These are phyloP conservation scores for Magnusiomyces magnusii DNA, from an alignment of 1,139 yeast genomes.

Conservation along the genomic window DNA sequence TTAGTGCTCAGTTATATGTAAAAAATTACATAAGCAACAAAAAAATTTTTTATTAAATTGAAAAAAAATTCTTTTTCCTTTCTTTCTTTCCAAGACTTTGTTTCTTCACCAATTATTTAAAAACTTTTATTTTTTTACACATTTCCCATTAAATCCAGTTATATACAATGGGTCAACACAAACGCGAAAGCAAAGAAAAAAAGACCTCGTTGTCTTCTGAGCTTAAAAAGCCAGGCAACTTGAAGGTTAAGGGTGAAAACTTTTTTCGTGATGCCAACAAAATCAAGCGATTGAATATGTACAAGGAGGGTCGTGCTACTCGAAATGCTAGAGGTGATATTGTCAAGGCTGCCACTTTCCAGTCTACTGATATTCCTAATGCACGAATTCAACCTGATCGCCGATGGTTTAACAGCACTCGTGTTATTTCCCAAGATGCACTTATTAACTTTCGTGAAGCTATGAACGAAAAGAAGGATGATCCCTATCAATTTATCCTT, in stretches of 20 bases:
- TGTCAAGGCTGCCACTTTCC: slow-evolving; percentile 79
- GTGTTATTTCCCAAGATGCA: slow-evolving; percentile 97
- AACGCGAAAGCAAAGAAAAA: slow-evolving; percentile 67
- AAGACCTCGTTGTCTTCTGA: slow-evolving; percentile 48
- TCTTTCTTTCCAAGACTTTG: slow-evolving; percentile 5
- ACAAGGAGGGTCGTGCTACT: slow-evolving; percentile 81
- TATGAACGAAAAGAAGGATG: slow-evolving; percentile 77
- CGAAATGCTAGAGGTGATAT: slow-evolving; percentile 85
- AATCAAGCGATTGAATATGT: slow-evolving; percentile 86
- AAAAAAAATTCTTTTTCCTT: not conserved
- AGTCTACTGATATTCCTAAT: slow-evolving; percentile 77
- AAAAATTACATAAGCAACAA: not conserved
- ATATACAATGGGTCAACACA: slow-evolving; percentile 73
- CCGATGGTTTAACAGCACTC: slow-evolving; percentile 96
- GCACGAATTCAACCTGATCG: slow-evolving; percentile 96
- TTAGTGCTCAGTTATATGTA: slow-evolving; percentile 2
- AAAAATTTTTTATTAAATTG: not conserved
- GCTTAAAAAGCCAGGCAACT: slow-evolving; percentile 47
- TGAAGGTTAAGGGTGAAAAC: slow-evolving; percentile 94
- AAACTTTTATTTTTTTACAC: not conserved
- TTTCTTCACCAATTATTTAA: not conserved
- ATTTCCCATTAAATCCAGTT: not conserved
- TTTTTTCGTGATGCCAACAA: slow-evolving; percentile 89
- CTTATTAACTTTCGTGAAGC: slow-evolving; percentile 91
- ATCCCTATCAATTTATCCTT: slow-evolving; percentile 80